Percentiles rank a stretch among this genome's conserved stretches.
phyloP scores from a whole-genome alignment of 2,329 filamentous ascomycete species.

The Plenodomus biglobosus region DNA sequence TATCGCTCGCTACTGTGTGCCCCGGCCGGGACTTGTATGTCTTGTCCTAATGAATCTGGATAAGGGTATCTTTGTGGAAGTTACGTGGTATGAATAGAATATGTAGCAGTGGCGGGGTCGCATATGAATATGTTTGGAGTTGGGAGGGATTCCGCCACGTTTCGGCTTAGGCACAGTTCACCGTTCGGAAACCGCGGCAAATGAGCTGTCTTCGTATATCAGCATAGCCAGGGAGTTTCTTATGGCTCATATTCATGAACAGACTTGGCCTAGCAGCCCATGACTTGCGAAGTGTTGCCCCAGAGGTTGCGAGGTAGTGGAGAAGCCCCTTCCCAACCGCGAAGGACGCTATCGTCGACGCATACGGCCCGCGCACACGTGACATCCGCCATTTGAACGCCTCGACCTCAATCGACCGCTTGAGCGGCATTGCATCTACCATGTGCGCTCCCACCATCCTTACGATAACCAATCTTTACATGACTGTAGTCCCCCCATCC shows the following conservation, averaged over 20 bases:
- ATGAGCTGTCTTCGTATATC: not conserved
- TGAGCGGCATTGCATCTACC: constrained; percentile 16
- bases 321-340: not conserved
- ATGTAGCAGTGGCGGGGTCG: not conserved
- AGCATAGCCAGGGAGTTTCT: not conserved
- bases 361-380: constrained; percentile 5
- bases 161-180: not conserved
- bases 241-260: not conserved
- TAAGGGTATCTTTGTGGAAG: not conserved
- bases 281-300: not conserved
- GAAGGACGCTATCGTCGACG: not conserved
- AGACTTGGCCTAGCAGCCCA: not conserved
- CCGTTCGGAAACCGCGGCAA: not conserved
- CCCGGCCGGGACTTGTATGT: not conserved
- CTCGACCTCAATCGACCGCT: constrained; percentile 34
- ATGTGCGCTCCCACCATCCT: constrained; percentile 27
- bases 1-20: not conserved
- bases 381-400: constrained; percentile 22
- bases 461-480: constrained; percentile 34
- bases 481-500: constrained; percentile 20
- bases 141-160: not conserved
- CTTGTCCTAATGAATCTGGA: not conserved
- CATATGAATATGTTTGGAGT: not conserved
- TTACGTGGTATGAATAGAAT: not conserved
- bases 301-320: not conserved